Conservation (phyloP, 106 monocot genomes). For the Dendrobium chrysotoxum region DNA sequence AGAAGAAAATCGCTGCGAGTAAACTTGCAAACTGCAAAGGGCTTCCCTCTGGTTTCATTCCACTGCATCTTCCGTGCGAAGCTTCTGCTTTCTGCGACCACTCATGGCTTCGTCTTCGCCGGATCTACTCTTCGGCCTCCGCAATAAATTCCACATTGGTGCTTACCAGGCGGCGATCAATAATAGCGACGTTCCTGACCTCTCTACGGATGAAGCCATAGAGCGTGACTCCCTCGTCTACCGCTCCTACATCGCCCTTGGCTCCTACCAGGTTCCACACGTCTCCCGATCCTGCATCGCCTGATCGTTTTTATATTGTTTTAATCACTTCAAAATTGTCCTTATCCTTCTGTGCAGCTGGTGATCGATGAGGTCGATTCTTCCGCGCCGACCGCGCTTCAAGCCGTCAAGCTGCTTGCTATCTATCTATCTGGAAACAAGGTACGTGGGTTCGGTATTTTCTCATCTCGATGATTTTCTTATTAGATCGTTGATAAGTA, state of each 20-base stretch:
- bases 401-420: constrained; percentile 90
- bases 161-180: constrained; percentile 82
- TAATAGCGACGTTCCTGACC: constrained; percentile 61
- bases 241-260: constrained; percentile 88
- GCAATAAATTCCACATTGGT: constrained; percentile 89
- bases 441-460: constrained; percentile 27
- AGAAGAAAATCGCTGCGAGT: too few relatives aligned
- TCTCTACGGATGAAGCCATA: constrained; percentile 63
- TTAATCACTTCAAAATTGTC: neutral
- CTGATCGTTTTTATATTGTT: constrained; percentile 6
- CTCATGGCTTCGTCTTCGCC: constrained; percentile 25
- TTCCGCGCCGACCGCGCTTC: constrained; percentile 77
- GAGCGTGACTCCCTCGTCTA: constrained; percentile 82
- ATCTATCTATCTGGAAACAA: constrained; percentile 66
- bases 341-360: constrained; percentile 31
- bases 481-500: neutral
- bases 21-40: too few relatives aligned
- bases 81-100: neutral
- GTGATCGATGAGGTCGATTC: constrained; percentile 86
- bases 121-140: constrained; percentile 82
- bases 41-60: too few relatives aligned
- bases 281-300: constrained; percentile 5
- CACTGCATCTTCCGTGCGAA: too few relatives aligned
- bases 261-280: constrained; percentile 52
- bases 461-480: neutral